A percentile compares a stretch with the other conserved stretches of the same genome.
phyloP scores from a whole-genome alignment of 2,329 filamentous ascomycete genomes.

The Verticillium isaacii region DNA sequence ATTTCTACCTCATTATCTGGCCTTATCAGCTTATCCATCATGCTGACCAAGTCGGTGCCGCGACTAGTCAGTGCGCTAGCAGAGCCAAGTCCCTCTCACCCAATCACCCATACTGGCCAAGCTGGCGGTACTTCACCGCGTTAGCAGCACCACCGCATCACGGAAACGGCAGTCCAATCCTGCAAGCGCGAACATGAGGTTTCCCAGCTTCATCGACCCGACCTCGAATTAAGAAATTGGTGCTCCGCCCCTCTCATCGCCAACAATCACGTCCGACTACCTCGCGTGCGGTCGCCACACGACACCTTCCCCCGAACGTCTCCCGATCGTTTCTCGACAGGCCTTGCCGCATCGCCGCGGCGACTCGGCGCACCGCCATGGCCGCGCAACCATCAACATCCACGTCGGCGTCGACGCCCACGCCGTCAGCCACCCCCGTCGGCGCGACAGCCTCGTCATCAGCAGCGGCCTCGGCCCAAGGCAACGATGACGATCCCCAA shows the following conservation, averaged over 20 bases:
- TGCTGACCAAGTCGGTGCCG: not conserved
- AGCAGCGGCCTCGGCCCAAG: slow-evolving; percentile 19
- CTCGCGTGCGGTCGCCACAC: not conserved
- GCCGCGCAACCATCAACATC: slow-evolving; percentile 35
- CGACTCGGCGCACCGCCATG: slow-evolving; percentile 34
- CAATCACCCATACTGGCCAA: not conserved
- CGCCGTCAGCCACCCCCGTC: slow-evolving; percentile 15
- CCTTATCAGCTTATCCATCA: not conserved
- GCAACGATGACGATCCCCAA: slow-evolving; percentile 10
- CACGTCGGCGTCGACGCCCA: slow-evolving; percentile 15
- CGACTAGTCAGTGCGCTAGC: not conserved
- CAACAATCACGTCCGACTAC: not conserved
- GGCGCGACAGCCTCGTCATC: slow-evolving; percentile 23
- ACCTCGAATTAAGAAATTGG: not conserved
- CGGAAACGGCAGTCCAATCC: not conserved
- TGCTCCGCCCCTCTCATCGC: not conserved
- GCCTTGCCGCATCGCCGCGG: slow-evolving; percentile 28
- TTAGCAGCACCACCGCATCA: not conserved
- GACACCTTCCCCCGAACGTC: slow-evolving; percentile 3
- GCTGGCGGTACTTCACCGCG: not conserved
- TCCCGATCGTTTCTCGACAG: not conserved
- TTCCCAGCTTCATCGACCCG: not conserved
- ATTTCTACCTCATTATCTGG: not conserved
- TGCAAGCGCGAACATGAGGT: not conserved
- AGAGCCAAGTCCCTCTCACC: not conserved